phyloP scores from a whole-genome alignment of 2,329 filamentous ascomycete genomes.

The Atkinsonella hypoxylon region DNA sequence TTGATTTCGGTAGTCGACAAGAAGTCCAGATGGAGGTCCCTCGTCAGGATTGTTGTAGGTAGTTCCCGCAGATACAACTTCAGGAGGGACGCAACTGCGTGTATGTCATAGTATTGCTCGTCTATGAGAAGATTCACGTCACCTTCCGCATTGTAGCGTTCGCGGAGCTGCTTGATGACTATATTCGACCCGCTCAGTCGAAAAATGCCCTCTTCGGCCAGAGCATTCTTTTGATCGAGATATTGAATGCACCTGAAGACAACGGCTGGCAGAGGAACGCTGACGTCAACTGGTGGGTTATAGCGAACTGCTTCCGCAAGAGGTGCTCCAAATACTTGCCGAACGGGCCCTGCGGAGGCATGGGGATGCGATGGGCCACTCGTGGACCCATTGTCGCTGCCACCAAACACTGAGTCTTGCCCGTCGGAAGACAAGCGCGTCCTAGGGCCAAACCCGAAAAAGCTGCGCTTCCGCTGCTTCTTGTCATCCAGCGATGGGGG shows the following conservation, averaged over 20 bases:
- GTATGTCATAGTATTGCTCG: conserved; percentile 83
- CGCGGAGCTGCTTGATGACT: conserved; percentile 79
- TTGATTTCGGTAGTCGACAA: conserved; percentile 70
- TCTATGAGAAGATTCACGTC: conserved; percentile 80
- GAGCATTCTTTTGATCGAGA: conserved; percentile 68
- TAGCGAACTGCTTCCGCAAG: conserved; percentile 77
- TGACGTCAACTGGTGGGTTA: conserved; percentile 60
- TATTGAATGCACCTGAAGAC: conserved; percentile 95
- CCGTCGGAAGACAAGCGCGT: conserved; percentile 46
- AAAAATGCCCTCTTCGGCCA: conserved; percentile 89
- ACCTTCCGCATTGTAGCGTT: conserved; percentile 86
- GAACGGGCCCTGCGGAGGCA: conserved; percentile 40
- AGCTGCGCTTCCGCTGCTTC: conserved; percentile 65
- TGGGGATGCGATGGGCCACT: conserved; percentile 24
- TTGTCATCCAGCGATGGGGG: conserved; percentile 56
- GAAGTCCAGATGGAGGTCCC: conserved; percentile 84
- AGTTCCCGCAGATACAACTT: conserved; percentile 91
- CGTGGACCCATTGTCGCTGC: conserved; percentile 32
- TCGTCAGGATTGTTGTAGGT: conserved; percentile 79
- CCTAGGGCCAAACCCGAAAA: conserved; percentile 59
- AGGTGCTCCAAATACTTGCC: conserved; percentile 73
- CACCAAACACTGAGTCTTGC: conserved; percentile 42
- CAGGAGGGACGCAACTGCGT: conserved; percentile 85
- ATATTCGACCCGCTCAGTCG: conserved; percentile 93
- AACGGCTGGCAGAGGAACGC: conserved; percentile 74